These are phyloP conservation scores for Retiboletus flavoniger DNA, from an alignment of 1,284 basidiomycete species.

Conservation along the genomic window DNA sequence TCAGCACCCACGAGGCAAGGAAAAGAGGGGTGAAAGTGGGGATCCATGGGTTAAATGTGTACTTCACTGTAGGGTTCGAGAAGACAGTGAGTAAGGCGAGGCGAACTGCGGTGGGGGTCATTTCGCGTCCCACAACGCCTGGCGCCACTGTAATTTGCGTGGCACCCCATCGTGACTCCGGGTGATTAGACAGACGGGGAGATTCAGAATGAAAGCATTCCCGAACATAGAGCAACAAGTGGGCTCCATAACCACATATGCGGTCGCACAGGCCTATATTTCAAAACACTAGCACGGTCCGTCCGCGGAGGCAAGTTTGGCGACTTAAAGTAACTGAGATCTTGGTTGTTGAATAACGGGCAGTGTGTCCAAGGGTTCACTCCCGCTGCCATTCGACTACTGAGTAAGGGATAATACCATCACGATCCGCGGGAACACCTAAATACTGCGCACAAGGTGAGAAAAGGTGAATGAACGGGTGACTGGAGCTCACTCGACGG, in stretches of 20 bases:
- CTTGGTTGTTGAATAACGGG: background rate
- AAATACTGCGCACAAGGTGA: conserved; percentile 1
- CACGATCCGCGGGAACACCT: conserved; percentile 4
- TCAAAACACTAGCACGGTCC: background rate
- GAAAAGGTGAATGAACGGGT: background rate
- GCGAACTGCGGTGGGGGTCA: conserved; percentile 20
- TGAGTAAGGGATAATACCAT: too few species aligned
- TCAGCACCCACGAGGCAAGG: conserved; percentile 19
- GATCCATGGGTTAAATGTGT: conserved; percentile 18
- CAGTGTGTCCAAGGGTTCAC: background rate
- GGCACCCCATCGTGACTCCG: conserved; percentile 18
- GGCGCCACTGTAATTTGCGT: conserved; percentile 8
- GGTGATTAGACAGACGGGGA: background rate
- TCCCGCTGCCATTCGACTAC: background rate
- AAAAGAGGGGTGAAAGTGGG: background rate
- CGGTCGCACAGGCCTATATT: conserved; percentile 3
- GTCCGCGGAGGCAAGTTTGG: conserved; percentile 6
- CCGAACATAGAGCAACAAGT: conserved; percentile 2
- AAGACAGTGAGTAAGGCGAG: conserved; percentile 11
- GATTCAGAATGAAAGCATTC: conserved; percentile 24
- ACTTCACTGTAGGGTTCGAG: conserved; percentile 11
- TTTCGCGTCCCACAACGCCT: background rate
- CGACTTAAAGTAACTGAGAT: background rate
- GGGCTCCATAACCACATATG: background rate
- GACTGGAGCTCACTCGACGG: background rate